Evolutionary conservation across 2,329 filamentous ascomycete genomes (phyloP).

Genomic region (Epichloe festucae): DNA sequence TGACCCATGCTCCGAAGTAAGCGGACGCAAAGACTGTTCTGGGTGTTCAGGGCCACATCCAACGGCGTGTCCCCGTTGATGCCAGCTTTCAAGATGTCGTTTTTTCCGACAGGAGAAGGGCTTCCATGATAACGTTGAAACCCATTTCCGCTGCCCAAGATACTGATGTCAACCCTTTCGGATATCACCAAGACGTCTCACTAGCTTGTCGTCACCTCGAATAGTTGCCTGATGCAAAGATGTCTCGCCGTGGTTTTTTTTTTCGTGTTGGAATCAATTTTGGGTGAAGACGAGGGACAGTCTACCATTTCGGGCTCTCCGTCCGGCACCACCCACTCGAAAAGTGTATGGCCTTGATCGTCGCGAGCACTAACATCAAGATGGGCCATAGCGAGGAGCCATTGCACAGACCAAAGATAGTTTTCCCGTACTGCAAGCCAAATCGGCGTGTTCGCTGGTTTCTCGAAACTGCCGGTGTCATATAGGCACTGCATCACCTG

Average conservation of each 20-base stretch:
- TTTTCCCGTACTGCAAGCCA: background rate
- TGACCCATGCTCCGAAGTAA: background rate
- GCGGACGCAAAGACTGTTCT: background rate
- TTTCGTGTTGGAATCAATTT: background rate
- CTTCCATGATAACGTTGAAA: background rate
- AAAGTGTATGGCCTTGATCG: background rate
- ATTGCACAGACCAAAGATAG: background rate
- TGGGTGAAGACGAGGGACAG: background rate
- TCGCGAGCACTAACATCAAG: background rate
- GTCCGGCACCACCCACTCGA: background rate
- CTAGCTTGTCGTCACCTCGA: too few species aligned
- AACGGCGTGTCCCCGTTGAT: background rate
- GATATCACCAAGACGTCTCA: too few species aligned
- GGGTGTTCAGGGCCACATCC: background rate
- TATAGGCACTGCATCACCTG: background rate
- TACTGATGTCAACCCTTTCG: too few species aligned
- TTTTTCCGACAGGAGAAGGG: background rate
- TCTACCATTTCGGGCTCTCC: background rate
- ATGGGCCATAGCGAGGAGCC: background rate
- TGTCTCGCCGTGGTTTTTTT: too few species aligned
- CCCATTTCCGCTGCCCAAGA: background rate
- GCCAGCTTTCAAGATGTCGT: background rate
- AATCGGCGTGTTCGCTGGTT: background rate
- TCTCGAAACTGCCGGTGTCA: background rate
- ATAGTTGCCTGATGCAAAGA: too few species aligned